Evolutionary conservation across 352 stramenopile species (phyloP), one percentile per base, ranked within the genome.

Genomic region (Globisporangium nunn): DNA sequence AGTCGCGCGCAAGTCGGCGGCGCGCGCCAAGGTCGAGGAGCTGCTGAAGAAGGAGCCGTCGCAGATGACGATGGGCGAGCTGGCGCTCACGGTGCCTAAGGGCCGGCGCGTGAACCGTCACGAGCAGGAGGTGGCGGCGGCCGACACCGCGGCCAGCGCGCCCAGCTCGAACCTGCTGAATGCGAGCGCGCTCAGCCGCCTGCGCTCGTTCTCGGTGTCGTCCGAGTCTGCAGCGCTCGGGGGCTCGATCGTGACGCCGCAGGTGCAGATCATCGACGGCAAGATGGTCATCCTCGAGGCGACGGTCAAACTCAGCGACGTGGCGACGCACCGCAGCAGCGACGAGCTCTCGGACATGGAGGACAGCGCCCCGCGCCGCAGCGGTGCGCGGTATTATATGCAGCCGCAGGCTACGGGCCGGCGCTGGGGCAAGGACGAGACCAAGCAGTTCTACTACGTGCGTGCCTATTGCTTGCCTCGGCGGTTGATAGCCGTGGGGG

Each of bases 391-490:
- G 1, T 78, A 81, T 46, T 70, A 74, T 18, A 70, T 66, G 3
- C 67, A 79, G 18, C 63, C 64, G 23, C 71, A 73, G n/a, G 67
- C 66, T 6, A 77, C 75, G 0, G 78, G 78, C 28, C 74, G 71
- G 47, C 77, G 84, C 29, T 94, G 84, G 84, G 65, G 66, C 23
- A 88, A 91, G 63, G 76, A 90, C 7, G 84, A 94, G 52, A 94
- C 84, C 1, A 92, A 91, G 65, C 81, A 94, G 54, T 94, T 94
- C 55, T 94, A 91, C 61, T 94, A 94, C 59, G 74, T 84, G 60
- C 45, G 74, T 78, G 23, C 23, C 23, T 23, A 23, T 23, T 23
- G 23, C 23, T 23, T 23, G 23, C 23, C 23, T 23, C 23, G 23
- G 23, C 1, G 23, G 23, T 23, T 23, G 23, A 23, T 1, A 23